Conservation (phyloP, 2,329 filamentous ascomycete species). For the Ophiosphaerella korrae region DNA sequence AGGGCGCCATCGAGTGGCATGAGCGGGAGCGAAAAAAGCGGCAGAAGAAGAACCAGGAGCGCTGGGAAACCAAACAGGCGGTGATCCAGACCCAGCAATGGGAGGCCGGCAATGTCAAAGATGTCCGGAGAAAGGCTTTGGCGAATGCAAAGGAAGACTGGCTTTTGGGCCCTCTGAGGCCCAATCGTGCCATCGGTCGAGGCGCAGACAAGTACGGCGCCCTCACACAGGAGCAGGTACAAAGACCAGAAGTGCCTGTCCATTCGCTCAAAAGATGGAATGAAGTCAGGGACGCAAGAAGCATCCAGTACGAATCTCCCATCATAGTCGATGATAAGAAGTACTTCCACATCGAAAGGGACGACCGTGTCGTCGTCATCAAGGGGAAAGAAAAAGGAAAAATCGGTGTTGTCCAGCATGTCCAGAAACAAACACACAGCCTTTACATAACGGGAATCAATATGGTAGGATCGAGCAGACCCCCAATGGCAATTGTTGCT, state of each 20-base stretch:
- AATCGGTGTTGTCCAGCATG: constrained; percentile 71
- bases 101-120: constrained; percentile 28
- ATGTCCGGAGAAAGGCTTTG: constrained; percentile 55
- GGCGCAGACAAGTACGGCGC: constrained; percentile 65
- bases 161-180: constrained; percentile 76
- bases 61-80: constrained; percentile 36
- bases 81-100: constrained; percentile 24
- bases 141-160: constrained; percentile 73
- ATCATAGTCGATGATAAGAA: constrained; percentile 37
- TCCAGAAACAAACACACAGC: constrained; percentile 50
- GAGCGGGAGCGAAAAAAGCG: constrained; percentile 33
- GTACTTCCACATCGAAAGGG: constrained; percentile 50
- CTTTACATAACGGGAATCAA: constrained; percentile 49
- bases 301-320: constrained; percentile 29
- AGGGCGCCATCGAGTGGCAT: constrained; percentile 41
- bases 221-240: constrained; percentile 43
- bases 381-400: constrained; percentile 80
- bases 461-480: constrained; percentile 27
- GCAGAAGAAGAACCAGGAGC: constrained; percentile 29
- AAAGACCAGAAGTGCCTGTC: constrained; percentile 48
- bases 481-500: neutral
- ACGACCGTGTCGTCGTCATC: constrained; percentile 82
- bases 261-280: constrained; percentile 33
- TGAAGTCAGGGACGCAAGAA: constrained; percentile 23
- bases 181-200: constrained; percentile 72